These are phyloP conservation scores for Lasiosphaeria ovina DNA, from an alignment of 495 filamentous ascomycete genomes.

Conservation along the genomic window DNA sequence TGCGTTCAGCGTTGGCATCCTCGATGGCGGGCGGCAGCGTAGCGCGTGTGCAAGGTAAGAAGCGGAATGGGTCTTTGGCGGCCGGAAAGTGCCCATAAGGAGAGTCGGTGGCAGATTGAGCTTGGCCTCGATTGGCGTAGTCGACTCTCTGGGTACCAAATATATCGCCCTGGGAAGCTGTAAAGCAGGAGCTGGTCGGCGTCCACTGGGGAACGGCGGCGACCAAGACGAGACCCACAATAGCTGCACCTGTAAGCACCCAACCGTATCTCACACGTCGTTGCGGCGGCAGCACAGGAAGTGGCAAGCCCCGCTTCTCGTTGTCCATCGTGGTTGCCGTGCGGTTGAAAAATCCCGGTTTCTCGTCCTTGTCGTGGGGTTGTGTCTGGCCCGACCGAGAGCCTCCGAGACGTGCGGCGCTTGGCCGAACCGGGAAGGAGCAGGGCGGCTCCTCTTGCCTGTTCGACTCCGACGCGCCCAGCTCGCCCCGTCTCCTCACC, in stretches of 20 bases:
- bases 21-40: slow-evolving; percentile 38
- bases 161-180: not conserved
- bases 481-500: not conserved
- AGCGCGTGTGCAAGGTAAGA: slow-evolving; percentile 42
- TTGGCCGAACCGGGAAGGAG: slow-evolving; percentile 1
- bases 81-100: slow-evolving; percentile 41
- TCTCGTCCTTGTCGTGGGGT: not conserved
- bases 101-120: not conserved
- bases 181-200: not conserved
- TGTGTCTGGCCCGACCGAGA: not conserved
- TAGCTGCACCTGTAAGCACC: slow-evolving; percentile 10
- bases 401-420: slow-evolving; percentile 8
- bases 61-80: slow-evolving; percentile 39
- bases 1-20: slow-evolving; percentile 29
- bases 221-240: slow-evolving; percentile 12
- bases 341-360: not conserved
- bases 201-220: slow-evolving; percentile 4
- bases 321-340: not conserved
- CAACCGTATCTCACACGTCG: slow-evolving; percentile 7
- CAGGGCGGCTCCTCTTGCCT: not conserved
- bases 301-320: not conserved
- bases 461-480: not conserved
- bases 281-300: not conserved
- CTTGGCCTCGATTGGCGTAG: not conserved
- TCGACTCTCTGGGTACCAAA: not conserved